phyloP scores from a whole-genome alignment of 2,329 filamentous ascomycete species.

The Dactylellina parvicollis region DNA sequence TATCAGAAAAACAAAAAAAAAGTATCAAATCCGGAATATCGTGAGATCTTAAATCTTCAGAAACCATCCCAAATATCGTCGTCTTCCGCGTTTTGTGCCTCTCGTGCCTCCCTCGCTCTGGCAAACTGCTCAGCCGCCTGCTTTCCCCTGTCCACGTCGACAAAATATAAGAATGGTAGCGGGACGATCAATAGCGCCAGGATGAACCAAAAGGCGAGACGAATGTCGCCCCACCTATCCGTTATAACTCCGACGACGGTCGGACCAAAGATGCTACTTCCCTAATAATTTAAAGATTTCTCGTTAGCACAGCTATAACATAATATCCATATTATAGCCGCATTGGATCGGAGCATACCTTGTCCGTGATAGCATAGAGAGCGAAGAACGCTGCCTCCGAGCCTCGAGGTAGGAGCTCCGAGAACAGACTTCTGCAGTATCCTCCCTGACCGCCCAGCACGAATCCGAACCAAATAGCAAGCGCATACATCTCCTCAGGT shows the following conservation, averaged over 20 bases:
- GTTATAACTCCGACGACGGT: constrained; percentile 94
- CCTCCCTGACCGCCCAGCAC: constrained; percentile 91
- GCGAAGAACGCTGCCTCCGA: constrained; percentile 97
- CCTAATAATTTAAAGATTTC: constrained; percentile 17
- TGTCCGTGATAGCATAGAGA: constrained; percentile 96
- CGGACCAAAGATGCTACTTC: constrained; percentile 82
- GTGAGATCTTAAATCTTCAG: background rate
- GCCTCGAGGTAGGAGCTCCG: constrained; percentile 91
- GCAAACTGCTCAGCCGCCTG: constrained; percentile 45
- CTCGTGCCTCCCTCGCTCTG: constrained; percentile 15
- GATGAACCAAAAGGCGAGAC: constrained; percentile 91
- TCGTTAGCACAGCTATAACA: background rate
- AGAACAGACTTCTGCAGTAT: constrained; percentile 91
- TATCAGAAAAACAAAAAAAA: background rate
- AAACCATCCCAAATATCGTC: background rate
- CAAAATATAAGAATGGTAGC: constrained; percentile 82
- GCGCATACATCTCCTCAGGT: constrained; percentile 94
- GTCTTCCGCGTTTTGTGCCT: background rate
- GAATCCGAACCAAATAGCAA: constrained; percentile 90
- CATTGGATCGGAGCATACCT: constrained; percentile 71
- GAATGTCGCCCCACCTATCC: constrained; percentile 80
- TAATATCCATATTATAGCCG: background rate
- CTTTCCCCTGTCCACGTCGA: constrained; percentile 83
- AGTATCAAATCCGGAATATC: background rate
- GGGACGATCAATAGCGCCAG: constrained; percentile 84